A percentile compares a stretch with the other conserved stretches of the same genome.
phyloP scores from a whole-genome alignment of 2,329 filamentous ascomycete species.

The Neoascochyta sp. region DNA sequence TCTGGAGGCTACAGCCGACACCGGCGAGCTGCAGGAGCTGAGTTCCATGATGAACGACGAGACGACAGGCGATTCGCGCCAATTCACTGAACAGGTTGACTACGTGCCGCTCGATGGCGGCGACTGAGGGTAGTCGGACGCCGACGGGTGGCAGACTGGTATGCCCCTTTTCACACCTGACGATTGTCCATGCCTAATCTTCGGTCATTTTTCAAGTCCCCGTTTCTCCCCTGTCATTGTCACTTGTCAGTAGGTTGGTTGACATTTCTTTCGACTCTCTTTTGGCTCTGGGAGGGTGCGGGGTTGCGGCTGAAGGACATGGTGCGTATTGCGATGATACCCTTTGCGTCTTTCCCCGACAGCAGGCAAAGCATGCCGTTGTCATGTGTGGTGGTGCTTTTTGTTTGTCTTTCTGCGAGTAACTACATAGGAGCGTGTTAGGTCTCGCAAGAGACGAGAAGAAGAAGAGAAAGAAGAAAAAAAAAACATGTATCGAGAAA shows the following conservation, averaged over 20 bases:
- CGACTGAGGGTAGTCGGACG: too few species aligned
- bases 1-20: slow-evolving; percentile 5
- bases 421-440: slow-evolving; percentile 4
- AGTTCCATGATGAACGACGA: too few species aligned
- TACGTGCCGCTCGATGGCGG: slow-evolving; percentile 25
- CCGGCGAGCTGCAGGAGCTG: slow-evolving; percentile 1
- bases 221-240: slow-evolving; percentile 4
- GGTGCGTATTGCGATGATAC: slow-evolving; percentile 27
- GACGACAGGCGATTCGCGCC: slow-evolving; percentile 2
- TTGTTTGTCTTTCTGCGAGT: slow-evolving; percentile 9
- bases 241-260: too few species aligned
- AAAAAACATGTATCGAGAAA: slow-evolving; percentile 17
- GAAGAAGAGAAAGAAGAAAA: slow-evolving; percentile 8
- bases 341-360: slow-evolving; percentile 15
- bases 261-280: too few species aligned
- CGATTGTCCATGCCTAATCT: slow-evolving; percentile 12
- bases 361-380: slow-evolving; percentile 6
- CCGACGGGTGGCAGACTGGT: too few species aligned
- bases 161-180: slow-evolving; percentile 9
- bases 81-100: slow-evolving; percentile 31
- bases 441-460: too few species aligned
- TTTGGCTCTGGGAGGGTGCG: slow-evolving; percentile 11
- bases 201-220: slow-evolving; percentile 9
- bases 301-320: slow-evolving; percentile 5
- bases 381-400: too few species aligned